Base-by-base conservation (phyloP, 768 basidiomycete species). In the Hemileccinum rubropunctum region DNA sequence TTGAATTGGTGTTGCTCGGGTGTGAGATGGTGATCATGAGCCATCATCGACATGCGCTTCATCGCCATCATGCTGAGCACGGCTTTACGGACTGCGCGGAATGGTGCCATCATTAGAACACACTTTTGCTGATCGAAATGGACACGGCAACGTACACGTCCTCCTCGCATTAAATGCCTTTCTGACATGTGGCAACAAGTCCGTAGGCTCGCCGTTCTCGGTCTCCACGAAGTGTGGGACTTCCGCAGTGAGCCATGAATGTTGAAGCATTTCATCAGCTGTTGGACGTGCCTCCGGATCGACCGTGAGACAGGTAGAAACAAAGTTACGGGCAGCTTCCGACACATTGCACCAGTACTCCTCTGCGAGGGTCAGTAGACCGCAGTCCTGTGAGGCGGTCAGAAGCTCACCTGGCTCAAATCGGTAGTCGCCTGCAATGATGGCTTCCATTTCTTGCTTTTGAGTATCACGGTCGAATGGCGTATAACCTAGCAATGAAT, bases 381-480 rank as follows among this genome's bases (percentile, higher is more conserved):
- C 35, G 30, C 38, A 41, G 17, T n/a, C 17, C n/a, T 10, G 37
- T 10, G 40, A 38, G 8, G 26, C 13, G 20, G 28, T 23, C 13
- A 44, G 21, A 33, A 8, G 40, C 67, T 57, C 49, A 64, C 75
- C 77, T 18, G 88, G 88, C 77, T 86, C 84, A 63, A 98, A 98
- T 64, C 86, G 86, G 73, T 92, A 98, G 71, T 97, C 91, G 7
- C 92, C 94, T 0, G 81, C 80, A 42, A 94, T 84, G 74, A 98
- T 98, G 30, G 95, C 95, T 62, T 95, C 85, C 86, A 94, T 95
- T 72, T 98, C 95, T 56, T 84, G 82, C 60, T 81, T 81, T 61
- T 88, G 88, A 3, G 79, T 83, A 51, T 98, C 95, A 21, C 92
- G 84, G 67, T 98, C 95, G 65, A 99, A 99, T 1, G 97, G 97